Evolutionary conservation across 805 yeast species (phyloP).

Genomic region (Ascoidea asiatica): DNA sequence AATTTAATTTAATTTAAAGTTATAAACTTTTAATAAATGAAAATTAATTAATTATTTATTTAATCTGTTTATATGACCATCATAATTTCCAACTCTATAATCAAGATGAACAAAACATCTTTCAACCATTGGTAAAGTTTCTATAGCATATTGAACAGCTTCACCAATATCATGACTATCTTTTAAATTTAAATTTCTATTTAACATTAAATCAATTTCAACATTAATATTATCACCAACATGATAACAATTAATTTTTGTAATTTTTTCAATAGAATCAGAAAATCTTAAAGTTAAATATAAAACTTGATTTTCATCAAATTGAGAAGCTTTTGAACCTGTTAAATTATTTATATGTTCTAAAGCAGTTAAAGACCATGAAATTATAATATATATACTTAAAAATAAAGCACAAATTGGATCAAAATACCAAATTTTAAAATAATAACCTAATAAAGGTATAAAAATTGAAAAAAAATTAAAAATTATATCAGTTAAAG

Average conservation of each 20-base stretch:
- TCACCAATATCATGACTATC: conserved; percentile 77
- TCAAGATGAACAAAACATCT: conserved; percentile 76
- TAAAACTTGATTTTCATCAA: conserved; percentile 51
- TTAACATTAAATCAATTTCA: conserved; percentile 60
- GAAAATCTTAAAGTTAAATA: conserved; percentile 61
- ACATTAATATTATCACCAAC: conserved; percentile 68
- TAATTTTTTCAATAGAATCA: conserved; percentile 47
- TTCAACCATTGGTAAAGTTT: conserved; percentile 64
- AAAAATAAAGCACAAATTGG: conserved; percentile 58
- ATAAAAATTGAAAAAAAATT: conserved; percentile 58
- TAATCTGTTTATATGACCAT: conserved; percentile 24
- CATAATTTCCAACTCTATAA: conserved; percentile 27
- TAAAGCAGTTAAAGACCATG: conserved; percentile 53
- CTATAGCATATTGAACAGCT: conserved; percentile 68
- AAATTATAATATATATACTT: conserved; percentile 44
- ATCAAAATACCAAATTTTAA: conserved; percentile 57
- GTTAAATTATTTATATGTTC: conserved; percentile 67
- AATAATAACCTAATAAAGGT: conserved; percentile 45
- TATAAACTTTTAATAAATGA: no score
- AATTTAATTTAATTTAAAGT: no score
- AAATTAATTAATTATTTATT: no score
- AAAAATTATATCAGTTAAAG: conserved; percentile 64
- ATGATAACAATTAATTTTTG: conserved; percentile 59
- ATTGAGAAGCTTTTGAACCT: conserved; percentile 53
- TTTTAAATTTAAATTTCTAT: conserved; percentile 34